Evolutionary conservation across 164 flowering plant genomes (phyloP), one percentile per base, ranked within the genome.

Genomic region (Warburgia ugandensis): DNA sequence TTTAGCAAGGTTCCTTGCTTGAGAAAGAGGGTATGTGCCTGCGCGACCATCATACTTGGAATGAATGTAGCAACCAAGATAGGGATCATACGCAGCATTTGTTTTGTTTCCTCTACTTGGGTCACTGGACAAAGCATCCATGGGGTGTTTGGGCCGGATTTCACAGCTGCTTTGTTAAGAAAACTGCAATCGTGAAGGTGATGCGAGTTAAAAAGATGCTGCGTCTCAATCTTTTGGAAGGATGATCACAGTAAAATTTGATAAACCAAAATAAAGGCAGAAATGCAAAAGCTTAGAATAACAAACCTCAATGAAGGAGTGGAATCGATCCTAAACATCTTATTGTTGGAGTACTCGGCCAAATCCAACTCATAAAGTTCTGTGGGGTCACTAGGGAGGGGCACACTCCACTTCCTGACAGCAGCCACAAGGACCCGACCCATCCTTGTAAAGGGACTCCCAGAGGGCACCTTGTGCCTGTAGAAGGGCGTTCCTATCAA

Each of bases 21-120:
- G 68, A 81, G 66, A 69, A 81, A 81, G 60, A 81, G 74, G 27
- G 87, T 81, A 43, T 78, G 26, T n/a, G 71, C 29, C 46, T 78
- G 88, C 0, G 84, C 73, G 1, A 60, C 43, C 31, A 71, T 60
- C 6, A 73, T 58, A 32, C 84, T 79, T 13, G 80, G 82, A 7
- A 81, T 72, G 29, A 83, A 50, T 17, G 74, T 59, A 5, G 70
- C 64, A 0, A 73, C 38, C 79, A 79, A 72, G 28, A 81, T 73
- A 19, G 84, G 84, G 22, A 75, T 62, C 75, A 81, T 64, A 45
- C 69, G 64, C 36, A 81, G 43, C 28, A 79, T 45, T 14, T 77
- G 77, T 68, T 81, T 81, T 45, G 75, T 35, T 46, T 79, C 88
- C 58, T 79, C 84, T 0, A 79, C 88, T 22, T 63, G 67, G 16